A percentile compares a stretch with the other conserved stretches of the same genome.
phyloP scores from a whole-genome alignment of 2,329 filamentous ascomycete species.

The Fusarium humuli region DNA sequence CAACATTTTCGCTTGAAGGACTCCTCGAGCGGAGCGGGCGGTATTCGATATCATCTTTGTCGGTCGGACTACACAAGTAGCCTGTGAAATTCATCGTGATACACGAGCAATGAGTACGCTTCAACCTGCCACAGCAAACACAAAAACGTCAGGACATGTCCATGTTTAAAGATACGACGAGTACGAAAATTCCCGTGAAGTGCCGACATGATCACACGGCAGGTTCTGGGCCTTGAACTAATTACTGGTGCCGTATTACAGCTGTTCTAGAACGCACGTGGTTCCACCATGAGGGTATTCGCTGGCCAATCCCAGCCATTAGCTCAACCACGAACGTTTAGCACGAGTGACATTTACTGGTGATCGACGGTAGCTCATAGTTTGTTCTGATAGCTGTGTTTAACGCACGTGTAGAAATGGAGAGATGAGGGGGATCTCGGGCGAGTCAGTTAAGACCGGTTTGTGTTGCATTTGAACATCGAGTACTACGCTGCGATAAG shows the following conservation, averaged over 20 bases:
- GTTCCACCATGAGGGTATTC: constrained; percentile 27
- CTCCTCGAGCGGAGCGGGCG: constrained; percentile 15
- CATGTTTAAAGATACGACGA: constrained; percentile 2
- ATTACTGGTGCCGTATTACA: constrained; percentile 34
- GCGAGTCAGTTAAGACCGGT: background rate
- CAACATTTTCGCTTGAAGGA: background rate
- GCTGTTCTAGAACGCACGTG: constrained; percentile 34
- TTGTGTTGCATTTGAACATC: background rate
- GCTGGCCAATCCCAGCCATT: constrained; percentile 32
- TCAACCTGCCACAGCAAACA: background rate
- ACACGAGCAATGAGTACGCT: background rate
- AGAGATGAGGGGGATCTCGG: background rate
- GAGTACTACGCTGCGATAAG: background rate
- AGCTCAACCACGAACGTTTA: constrained; percentile 33
- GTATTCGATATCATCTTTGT: constrained; percentile 30
- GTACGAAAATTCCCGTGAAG: constrained; percentile 21
- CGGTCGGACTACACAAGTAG: constrained; percentile 24
- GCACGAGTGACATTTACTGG: background rate
- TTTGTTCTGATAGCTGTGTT: background rate
- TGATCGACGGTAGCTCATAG: background rate
- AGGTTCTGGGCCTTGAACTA: constrained; percentile 10
- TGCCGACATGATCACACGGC: constrained; percentile 31
- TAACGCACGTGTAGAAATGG: constrained; percentile 16
- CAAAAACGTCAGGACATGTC: background rate
- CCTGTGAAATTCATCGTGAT: constrained; percentile 13